Conservation (phyloP, 2,329 filamentous ascomycete genomes). For the Phialophora chinensis region DNA sequence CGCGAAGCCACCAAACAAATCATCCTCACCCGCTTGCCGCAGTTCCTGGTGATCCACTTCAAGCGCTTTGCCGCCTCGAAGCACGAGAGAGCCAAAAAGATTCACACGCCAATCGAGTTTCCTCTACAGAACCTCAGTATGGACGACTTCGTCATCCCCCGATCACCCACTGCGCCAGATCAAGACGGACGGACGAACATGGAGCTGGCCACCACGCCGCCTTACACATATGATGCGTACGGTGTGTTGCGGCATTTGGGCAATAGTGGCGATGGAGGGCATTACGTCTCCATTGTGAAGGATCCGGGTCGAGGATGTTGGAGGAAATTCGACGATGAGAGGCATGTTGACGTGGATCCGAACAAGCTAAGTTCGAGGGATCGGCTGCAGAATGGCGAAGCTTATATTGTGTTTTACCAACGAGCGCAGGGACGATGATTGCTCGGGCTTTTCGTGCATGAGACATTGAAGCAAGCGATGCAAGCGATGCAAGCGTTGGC, state of each 20-base stretch:
- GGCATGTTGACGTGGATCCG: conserved; percentile 63
- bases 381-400: conserved; percentile 65
- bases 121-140: conserved; percentile 73
- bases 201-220: conserved; percentile 48
- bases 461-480: conserved; percentile 2
- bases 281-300: conserved; percentile 77
- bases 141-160: conserved; percentile 63
- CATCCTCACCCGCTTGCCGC: conserved; percentile 77
- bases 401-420: conserved; percentile 71
- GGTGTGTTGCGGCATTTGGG: conserved; percentile 82
- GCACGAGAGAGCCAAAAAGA: conserved; percentile 67
- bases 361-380: conserved; percentile 55
- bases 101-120: conserved; percentile 74
- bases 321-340: conserved; percentile 66
- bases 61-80: conserved; percentile 69
- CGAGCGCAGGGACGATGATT: conserved; percentile 45
- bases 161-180: conserved; percentile 46
- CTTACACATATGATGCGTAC: conserved; percentile 83
- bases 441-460: not conserved
- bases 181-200: conserved; percentile 42
- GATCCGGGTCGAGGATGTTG: conserved; percentile 64
- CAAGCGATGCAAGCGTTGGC: conserved; percentile 4
- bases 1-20: conserved; percentile 72
- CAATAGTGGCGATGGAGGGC: conserved; percentile 69
- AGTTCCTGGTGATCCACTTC: conserved; percentile 78